Evolutionary conservation across 139 green algal species (phyloP).

Genomic region (Volvox reticuliferus): DNA sequence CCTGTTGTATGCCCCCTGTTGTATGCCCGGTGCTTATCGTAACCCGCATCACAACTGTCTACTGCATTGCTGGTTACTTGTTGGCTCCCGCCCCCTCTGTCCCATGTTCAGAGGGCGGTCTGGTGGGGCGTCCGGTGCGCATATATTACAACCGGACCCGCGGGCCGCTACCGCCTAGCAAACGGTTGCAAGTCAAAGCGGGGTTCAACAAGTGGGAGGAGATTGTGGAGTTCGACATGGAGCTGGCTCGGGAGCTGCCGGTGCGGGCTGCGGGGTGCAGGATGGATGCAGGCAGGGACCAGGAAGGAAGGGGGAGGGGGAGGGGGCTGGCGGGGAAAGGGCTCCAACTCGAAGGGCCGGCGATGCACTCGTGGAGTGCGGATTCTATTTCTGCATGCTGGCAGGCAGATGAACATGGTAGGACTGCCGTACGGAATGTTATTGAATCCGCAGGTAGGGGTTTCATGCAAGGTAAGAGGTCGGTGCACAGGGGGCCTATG

Average conservation of each 20-base stretch:
- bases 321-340: background rate
- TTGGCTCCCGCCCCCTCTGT: background rate
- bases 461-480: too few relatives aligned
- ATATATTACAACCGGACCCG: slow-evolving; percentile 82
- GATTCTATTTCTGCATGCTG: too few relatives aligned
- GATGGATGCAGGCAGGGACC: background rate
- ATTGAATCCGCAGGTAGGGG: too few relatives aligned
- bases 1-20: too few relatives aligned
- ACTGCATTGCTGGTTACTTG: background rate
- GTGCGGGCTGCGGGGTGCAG: slow-evolving; percentile 16
- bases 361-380: too few relatives aligned
- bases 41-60: too few relatives aligned
- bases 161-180: slow-evolving; percentile 67
- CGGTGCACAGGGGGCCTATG: too few relatives aligned
- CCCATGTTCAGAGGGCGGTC: background rate
- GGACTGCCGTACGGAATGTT: too few relatives aligned
- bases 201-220: slow-evolving; percentile 89
- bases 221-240: slow-evolving; percentile 71
- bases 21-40: too few relatives aligned
- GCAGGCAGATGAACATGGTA: too few relatives aligned
- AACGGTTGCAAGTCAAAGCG: slow-evolving; percentile 69
- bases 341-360: too few relatives aligned
- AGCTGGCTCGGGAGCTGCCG: slow-evolving; percentile 46
- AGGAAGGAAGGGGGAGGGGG: background rate
- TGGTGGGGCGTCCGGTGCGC: slow-evolving; percentile 15